Conservation (phyloP, 768 basidiomycete species). For the Psilocybe sp. region DNA sequence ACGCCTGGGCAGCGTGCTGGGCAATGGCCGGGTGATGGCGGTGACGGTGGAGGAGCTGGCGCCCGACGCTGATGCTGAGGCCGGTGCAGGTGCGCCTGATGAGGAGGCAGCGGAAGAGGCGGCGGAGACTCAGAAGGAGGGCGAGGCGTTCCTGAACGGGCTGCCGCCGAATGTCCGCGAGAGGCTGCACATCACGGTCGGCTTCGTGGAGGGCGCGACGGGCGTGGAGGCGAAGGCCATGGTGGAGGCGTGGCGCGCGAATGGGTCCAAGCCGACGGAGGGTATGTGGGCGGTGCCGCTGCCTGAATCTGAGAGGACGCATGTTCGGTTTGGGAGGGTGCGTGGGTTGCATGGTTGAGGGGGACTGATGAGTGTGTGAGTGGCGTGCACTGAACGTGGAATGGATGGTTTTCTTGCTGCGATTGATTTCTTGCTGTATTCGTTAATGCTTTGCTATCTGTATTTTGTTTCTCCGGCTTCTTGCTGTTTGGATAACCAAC, state of each 20-base stretch:
- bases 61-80: constrained; percentile 19
- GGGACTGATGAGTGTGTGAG: no score
- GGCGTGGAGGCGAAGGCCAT: constrained; percentile 72
- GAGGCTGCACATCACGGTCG: constrained; percentile 85
- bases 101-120: constrained; percentile 37
- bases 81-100: constrained; percentile 45
- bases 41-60: constrained; percentile 63
- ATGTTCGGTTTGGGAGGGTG: no score
- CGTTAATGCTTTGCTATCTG: no score
- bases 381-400: no score
- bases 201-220: constrained; percentile 41
- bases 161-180: constrained; percentile 45
- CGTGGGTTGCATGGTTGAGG: no score
- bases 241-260: constrained; percentile 52
- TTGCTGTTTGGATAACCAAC: no score
- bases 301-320: no score
- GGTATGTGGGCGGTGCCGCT: no score
- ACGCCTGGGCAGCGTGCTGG: constrained; percentile 60
- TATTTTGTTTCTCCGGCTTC: no score
- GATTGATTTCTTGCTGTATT: no score
- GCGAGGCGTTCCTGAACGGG: constrained; percentile 41
- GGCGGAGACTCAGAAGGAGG: constrained; percentile 31
- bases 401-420: no score
- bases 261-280: neutral
- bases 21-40: constrained; percentile 81